A percentile compares a stretch with the other conserved stretches of the same genome.
phyloP scores from a whole-genome alignment of 495 filamentous ascomycete genomes.

The Penicillium tannophilum region DNA sequence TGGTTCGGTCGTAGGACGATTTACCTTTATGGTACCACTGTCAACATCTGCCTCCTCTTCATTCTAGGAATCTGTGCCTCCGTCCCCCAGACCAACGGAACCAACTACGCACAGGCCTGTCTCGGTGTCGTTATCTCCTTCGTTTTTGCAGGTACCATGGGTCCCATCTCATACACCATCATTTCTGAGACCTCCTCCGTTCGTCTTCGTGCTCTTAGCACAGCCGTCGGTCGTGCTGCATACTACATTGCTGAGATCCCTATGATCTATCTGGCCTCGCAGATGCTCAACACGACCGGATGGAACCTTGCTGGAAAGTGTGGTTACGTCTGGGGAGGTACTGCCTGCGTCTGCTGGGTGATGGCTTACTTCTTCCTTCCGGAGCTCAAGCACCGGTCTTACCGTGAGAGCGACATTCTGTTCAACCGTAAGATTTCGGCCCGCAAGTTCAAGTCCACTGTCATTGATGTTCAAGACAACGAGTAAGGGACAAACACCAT shows the following conservation, averaged over 20 bases:
- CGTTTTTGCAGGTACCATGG: constrained; percentile 57
- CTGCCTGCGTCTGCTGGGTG: constrained; percentile 41
- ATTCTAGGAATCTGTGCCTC: constrained; percentile 50
- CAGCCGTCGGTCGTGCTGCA: constrained; percentile 60
- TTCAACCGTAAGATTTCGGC: constrained; percentile 38
- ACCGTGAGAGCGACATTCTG: constrained; percentile 56
- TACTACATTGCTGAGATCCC: constrained; percentile 61
- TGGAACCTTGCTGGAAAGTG: constrained; percentile 66
- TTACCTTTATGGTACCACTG: constrained; percentile 45
- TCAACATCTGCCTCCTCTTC: constrained; percentile 34
- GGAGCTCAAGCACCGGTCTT: constrained; percentile 61
- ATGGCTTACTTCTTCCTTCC: constrained; percentile 59
- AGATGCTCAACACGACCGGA: constrained; percentile 67
- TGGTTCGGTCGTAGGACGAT: constrained; percentile 50
- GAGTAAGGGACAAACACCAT: constrained; percentile 34
- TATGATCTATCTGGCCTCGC: constrained; percentile 65
- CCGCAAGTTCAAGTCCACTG: constrained; percentile 26
- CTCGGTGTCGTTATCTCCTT: constrained; percentile 59
- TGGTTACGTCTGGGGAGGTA: constrained; percentile 67
- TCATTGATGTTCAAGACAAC: constrained; percentile 53
- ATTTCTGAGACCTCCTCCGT: constrained; percentile 56
- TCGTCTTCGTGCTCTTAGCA: constrained; percentile 60
- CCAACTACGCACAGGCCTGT: constrained; percentile 55
- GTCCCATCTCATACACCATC: constrained; percentile 65
- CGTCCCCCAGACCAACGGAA: constrained; percentile 30